Percentiles rank a stretch among this genome's conserved stretches.
Evolutionary conservation across 768 basidiomycete species (phyloP).

Genomic region (Mycena pura): DNA sequence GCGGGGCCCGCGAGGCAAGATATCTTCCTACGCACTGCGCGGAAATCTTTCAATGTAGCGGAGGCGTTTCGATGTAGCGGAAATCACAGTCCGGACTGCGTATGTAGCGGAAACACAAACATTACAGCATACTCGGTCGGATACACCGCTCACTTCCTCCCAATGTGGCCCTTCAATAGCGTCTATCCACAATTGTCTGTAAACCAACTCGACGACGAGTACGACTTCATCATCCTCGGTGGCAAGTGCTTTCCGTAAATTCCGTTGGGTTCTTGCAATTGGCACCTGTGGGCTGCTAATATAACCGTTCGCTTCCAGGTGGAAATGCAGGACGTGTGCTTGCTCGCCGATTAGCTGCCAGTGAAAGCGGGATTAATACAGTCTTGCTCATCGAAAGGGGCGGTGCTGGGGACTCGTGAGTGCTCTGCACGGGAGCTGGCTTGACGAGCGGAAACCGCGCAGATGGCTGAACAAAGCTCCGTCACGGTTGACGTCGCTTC

Average conservation of each 20-base stretch:
- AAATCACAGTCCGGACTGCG: too few relatives aligned
- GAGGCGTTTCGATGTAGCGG: too few relatives aligned
- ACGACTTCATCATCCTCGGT: slow-evolving; percentile 12
- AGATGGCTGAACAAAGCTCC: slow-evolving; percentile 38
- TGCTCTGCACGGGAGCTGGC: too few relatives aligned
- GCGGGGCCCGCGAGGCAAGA: too few relatives aligned
- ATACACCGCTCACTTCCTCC: slow-evolving; percentile 2
- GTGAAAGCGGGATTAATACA: slow-evolving; percentile 31
- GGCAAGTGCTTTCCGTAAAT: neutral
- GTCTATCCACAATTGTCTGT: neutral
- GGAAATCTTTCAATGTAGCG: too few relatives aligned
- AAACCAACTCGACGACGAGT: neutral
- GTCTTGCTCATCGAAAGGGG: slow-evolving; percentile 41
- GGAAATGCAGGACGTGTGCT: slow-evolving; percentile 41
- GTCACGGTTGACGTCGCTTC: slow-evolving; percentile 36
- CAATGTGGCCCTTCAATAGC: slow-evolving; percentile 9
- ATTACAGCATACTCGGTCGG: too few relatives aligned
- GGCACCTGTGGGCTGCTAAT: neutral
- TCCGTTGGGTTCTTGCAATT: too few relatives aligned
- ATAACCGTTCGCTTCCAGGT: slow-evolving; percentile 20
- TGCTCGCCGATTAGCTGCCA: slow-evolving; percentile 37
- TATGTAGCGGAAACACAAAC: too few relatives aligned
- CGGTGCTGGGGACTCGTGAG: slow-evolving; percentile 27
- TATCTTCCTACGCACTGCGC: too few relatives aligned
- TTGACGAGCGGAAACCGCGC: neutral